Conservation (phyloP, 805 yeast species). For the Naumovozyma baii region DNA sequence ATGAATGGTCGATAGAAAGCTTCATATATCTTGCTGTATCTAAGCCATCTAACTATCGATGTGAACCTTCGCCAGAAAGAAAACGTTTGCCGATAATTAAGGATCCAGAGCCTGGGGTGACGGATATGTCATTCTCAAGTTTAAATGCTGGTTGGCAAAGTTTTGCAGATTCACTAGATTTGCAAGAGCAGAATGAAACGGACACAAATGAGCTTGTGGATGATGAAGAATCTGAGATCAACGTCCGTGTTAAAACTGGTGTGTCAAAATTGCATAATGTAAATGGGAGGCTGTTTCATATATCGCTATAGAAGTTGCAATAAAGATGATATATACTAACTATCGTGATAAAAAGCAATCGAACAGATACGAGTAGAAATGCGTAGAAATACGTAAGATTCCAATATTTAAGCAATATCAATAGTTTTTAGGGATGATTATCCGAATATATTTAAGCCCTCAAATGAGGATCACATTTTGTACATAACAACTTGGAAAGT, state of each 20-base stretch:
- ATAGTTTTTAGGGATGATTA: too few species aligned
- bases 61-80: neutral
- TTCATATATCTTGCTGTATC: constrained; percentile 36
- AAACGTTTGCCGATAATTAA: neutral
- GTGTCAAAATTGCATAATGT: constrained; percentile 34
- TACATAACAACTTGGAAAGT: too few species aligned
- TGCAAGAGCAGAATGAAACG: neutral
- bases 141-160: neutral
- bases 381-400: too few species aligned
- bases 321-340: too few species aligned
- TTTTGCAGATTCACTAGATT: neutral
- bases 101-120: neutral
- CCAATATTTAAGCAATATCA: too few species aligned
- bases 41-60: constrained; percentile 5
- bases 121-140: neutral
- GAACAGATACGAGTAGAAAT: too few species aligned
- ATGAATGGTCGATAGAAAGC: constrained; percentile 54
- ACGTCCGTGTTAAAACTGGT: constrained; percentile 36
- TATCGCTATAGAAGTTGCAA: neutral
- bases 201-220: neutral
- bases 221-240: constrained; percentile 27
- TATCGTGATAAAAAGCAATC: too few species aligned
- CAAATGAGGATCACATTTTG: too few species aligned
- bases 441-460: too few species aligned
- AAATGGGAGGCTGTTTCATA: constrained; percentile 21